phyloP scores from a whole-genome alignment of 2,329 filamentous ascomycete species.

The Laburnicola sp. region DNA sequence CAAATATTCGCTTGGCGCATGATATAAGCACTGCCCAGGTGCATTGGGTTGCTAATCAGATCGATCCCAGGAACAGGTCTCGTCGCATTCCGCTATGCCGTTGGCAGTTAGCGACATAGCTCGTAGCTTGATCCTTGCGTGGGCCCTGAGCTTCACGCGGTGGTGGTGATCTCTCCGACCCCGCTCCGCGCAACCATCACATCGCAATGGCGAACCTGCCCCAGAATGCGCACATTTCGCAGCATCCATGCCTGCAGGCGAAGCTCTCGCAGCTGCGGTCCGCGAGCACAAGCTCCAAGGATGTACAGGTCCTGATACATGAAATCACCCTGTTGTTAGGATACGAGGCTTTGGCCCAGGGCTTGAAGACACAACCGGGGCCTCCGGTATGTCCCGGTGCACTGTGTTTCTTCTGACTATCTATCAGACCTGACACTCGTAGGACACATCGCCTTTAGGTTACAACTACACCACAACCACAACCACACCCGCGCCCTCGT shows the following conservation, averaged over 20 bases:
- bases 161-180: conserved; percentile 5
- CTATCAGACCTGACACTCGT: conserved; percentile 9
- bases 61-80: neutral
- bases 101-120: neutral
- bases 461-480: conserved; percentile 70
- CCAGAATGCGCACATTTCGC: conserved; percentile 71
- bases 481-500: conserved; percentile 64
- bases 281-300: conserved; percentile 66
- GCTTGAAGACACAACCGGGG: conserved; percentile 60
- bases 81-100: neutral
- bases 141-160: no score
- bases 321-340: conserved; percentile 84
- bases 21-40: no score
- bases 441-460: conserved; percentile 80
- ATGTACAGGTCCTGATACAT: conserved; percentile 80
- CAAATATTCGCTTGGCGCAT: no score
- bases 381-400: conserved; percentile 68
- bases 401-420: no score
- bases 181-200: conserved; percentile 5
- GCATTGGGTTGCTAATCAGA: no score
- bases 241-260: conserved; percentile 80
- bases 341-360: conserved; percentile 74
- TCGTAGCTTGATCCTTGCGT: no score
- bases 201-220: conserved; percentile 50
- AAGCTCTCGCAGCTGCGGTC: conserved; percentile 92